Evolutionary conservation across 2,329 filamentous ascomycete genomes (phyloP), one percentile per base, ranked within the genome.

Genomic region (Fusarium equiseti): DNA sequence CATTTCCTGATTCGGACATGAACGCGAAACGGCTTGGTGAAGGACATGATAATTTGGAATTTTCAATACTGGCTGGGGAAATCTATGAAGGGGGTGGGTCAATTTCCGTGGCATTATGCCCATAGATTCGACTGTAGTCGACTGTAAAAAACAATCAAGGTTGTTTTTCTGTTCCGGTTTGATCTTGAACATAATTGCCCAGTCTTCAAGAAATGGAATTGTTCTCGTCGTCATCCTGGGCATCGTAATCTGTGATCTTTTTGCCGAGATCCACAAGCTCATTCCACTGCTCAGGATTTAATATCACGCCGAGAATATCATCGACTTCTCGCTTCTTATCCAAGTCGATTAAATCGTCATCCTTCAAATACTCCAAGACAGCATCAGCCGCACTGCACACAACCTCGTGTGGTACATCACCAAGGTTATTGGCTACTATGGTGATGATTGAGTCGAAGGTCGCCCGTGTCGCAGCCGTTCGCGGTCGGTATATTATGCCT

Each of bases 301-400:
- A 88, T 1, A 90, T 90, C 40, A 88, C 88, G n/a, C 95, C 96
- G 44, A 99, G 81, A 64, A 98, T 89, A 72, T 98, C 96, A 75
- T 99, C 96, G 44, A 98, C 90, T 79, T 98, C 94, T 82, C 94
- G 97, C 85, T 99, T 98, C 85, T 97, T 98, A 79, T 99, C 96
- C 63, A 97, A 93, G 79, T 98, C 96, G 80, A 98, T 98, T 83
- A 98, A 85, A 69, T 95, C 92, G 69, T 98, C 95, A 74, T 98
- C 95, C 81, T 99, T 99, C 45, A 99, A 84, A 69, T 92, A 93
- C 79, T 99, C 96, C 56, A 99, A 81, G 5, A 95, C 90, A 5
- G 93, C 94, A 79, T 99, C 96, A 13, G 96, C 95, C 16, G 96
- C 96, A 81, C 96, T 99, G 73, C 93, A 89, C 44, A 97, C 94